A percentile compares a stretch with the other conserved stretches of the same genome.
Evolutionary conservation across 257 asterid genomes (phyloP).

Genomic region (Solanum etuberosum): DNA sequence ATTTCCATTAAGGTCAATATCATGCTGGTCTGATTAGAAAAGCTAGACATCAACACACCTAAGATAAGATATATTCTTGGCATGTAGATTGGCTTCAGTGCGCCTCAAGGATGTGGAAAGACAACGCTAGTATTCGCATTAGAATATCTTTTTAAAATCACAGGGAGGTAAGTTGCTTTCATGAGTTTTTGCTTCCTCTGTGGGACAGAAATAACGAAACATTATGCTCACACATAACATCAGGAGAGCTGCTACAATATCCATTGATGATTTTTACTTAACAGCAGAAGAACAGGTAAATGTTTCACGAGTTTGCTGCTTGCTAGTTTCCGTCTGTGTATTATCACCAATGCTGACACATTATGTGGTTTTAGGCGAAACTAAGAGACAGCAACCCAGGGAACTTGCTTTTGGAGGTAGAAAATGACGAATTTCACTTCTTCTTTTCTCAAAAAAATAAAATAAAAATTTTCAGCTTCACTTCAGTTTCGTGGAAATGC

Average conservation of each 20-base stretch:
- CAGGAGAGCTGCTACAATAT: slow-evolving; percentile 83
- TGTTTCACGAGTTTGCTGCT: not conserved
- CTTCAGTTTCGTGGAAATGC: slow-evolving; percentile 93
- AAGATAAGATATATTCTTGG: not conserved
- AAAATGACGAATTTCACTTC: not conserved
- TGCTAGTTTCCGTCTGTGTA: not conserved
- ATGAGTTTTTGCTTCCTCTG: not conserved
- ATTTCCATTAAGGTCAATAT: not conserved
- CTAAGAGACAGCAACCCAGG: slow-evolving; percentile 73
- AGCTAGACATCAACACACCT: not conserved
- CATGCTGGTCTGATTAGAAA: not conserved
- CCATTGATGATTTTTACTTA: slow-evolving; percentile 94
- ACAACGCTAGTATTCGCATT: slow-evolving; percentile 94
- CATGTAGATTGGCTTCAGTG: slow-evolving; percentile 96
- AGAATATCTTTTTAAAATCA: slow-evolving; percentile 60
- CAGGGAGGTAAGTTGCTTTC: slow-evolving; percentile 73
- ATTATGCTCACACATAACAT: not conserved
- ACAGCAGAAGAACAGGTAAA: slow-evolving; percentile 86
- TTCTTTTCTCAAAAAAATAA: not conserved
- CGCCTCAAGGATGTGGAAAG: slow-evolving; percentile 99
- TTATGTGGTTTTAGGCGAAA: slow-evolving; percentile 43
- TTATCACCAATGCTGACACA: not conserved
- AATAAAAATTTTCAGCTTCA: not conserved
- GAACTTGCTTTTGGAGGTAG: slow-evolving; percentile 86
- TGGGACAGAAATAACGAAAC: not conserved